Base-by-base conservation (phyloP, 1,139 yeast species). In the Protomyces inouyei region DNA sequence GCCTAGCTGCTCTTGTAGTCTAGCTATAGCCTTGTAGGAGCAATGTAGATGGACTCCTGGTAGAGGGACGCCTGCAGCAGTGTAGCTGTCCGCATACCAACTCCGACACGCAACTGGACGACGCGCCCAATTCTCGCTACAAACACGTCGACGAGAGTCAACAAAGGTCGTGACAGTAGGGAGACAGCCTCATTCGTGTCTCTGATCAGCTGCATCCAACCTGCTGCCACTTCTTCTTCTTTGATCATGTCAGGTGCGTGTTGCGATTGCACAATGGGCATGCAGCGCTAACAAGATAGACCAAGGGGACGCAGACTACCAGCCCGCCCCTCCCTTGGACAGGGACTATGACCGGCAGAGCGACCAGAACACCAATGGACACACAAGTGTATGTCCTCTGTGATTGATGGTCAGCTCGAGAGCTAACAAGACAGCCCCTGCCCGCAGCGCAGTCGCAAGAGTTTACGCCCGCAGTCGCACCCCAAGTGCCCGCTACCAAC, bases 401-500 rank as follows among this genome's bases (percentile, higher is more conserved):
- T 12, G 5, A 37, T 5, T 5, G 14, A 5, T 37, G 43, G 32
- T 14, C 43, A 37, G 43, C 16, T n/a, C 43, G 16, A n/a, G 5
- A 37, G 43, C 16, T 37, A n/a, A 37, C 43, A 5, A 14, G 16
- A 21, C 25, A 43, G 48, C 48, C 21, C 48, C 9, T 43, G 12
- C 23, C 23, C 25, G 8, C 32, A 28, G 48, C 28, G 25, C 48
- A 43, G 18, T 43, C 48, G 25, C 48, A 59, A 32, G 53, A 52
- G 43, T 59, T 59, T 35, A 38, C 52, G 37, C 53, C 57, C 1
- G 63, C 56, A 12, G 56, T 45, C 35, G 40, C 55, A 14, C 55
- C 55, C n/a, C 57, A 55, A 25, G 43, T 59, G n/a, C 55, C 64
- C 21, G 56, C 32, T 6, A 45, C 35, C 21, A 55, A 61, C 37